Evolutionary conservation across 192 early-diverging fungal genomes (phyloP).

Genomic region (Geranomyces michiganensis): DNA sequence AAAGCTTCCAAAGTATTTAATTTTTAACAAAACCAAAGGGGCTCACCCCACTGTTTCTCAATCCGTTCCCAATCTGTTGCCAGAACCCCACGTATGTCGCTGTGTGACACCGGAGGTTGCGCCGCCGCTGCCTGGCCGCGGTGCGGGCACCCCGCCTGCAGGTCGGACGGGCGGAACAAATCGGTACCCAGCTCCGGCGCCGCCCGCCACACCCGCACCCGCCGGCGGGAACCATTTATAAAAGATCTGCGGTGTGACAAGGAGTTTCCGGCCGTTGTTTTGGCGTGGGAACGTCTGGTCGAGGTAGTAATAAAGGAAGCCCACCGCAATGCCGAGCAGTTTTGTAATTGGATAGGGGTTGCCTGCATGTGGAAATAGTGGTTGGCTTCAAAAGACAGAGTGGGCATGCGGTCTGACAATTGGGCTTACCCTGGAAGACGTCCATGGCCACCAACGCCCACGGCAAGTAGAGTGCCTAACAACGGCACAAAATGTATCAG

Average conservation of each 20-base stretch:
- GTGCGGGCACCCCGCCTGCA: background rate
- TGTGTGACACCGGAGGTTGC: background rate
- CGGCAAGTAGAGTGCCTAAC: slow-evolving; percentile 75
- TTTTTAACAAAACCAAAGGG: no score
- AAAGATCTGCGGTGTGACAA: slow-evolving; percentile 66
- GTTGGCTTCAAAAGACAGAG: slow-evolving; percentile 53
- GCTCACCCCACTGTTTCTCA: no score
- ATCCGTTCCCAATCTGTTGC: background rate
- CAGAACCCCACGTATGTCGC: slow-evolving; percentile 14
- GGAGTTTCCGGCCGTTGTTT: slow-evolving; percentile 60
- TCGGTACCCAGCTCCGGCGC: slow-evolving; percentile 14
- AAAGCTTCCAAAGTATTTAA: no score
- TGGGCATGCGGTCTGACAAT: background rate
- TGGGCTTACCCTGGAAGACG: slow-evolving; percentile 23
- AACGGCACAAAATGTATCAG: background rate
- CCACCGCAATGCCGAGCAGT: slow-evolving; percentile 68
- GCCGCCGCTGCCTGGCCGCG: background rate
- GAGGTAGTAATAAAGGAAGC: slow-evolving; percentile 77
- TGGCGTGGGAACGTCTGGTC: slow-evolving; percentile 65
- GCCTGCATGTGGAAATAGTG: slow-evolving; percentile 21
- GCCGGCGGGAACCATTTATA: slow-evolving; percentile 24
- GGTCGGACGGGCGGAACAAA: slow-evolving; percentile 11
- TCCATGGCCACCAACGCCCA: slow-evolving; percentile 62
- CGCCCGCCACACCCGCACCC: slow-evolving; percentile 9
- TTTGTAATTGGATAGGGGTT: slow-evolving; percentile 49